These are phyloP conservation scores for Rhodotorula sp. DNA, from an alignment of 1,284 basidiomycete species.

Conservation along the genomic window DNA sequence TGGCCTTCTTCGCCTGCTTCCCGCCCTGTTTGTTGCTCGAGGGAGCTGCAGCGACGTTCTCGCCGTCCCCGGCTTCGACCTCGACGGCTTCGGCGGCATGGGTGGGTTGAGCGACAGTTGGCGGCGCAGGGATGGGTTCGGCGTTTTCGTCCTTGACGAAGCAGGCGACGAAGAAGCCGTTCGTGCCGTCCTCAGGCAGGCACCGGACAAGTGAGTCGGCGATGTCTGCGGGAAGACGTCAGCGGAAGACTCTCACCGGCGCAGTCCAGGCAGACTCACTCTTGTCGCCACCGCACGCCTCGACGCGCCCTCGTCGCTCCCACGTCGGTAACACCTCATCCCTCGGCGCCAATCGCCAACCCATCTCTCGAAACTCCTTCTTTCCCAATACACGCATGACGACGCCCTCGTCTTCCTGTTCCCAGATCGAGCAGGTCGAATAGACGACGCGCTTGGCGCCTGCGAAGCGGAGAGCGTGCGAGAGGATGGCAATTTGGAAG, in stretches of 20 bases:
- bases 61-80: not conserved
- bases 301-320: slow-evolving; percentile 69
- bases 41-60: not conserved
- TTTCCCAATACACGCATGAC: slow-evolving; percentile 65
- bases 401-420: slow-evolving; percentile 84
- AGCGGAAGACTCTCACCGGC: not conserved
- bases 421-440: slow-evolving; percentile 91
- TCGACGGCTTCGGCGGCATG: not conserved
- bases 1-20: slow-evolving; percentile 27
- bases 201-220: slow-evolving; percentile 77
- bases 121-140: slow-evolving; percentile 6
- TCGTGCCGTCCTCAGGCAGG: slow-evolving; percentile 78
- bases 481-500: slow-evolving; percentile 91
- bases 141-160: slow-evolving; percentile 58
- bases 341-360: slow-evolving; percentile 67
- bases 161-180: slow-evolving; percentile 91
- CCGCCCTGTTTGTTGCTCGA: slow-evolving; percentile 15
- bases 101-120: not conserved
- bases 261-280: slow-evolving; percentile 15
- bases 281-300: slow-evolving; percentile 54
- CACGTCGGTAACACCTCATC: slow-evolving; percentile 70
- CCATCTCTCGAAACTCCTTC: slow-evolving; percentile 60
- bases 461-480: slow-evolving; percentile 88
- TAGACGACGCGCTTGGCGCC: slow-evolving; percentile 74
- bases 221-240: slow-evolving; percentile 52